These are phyloP conservation scores for Leishmania lainsoni DNA, from an alignment of 208 protist species.

Conservation along the genomic window DNA sequence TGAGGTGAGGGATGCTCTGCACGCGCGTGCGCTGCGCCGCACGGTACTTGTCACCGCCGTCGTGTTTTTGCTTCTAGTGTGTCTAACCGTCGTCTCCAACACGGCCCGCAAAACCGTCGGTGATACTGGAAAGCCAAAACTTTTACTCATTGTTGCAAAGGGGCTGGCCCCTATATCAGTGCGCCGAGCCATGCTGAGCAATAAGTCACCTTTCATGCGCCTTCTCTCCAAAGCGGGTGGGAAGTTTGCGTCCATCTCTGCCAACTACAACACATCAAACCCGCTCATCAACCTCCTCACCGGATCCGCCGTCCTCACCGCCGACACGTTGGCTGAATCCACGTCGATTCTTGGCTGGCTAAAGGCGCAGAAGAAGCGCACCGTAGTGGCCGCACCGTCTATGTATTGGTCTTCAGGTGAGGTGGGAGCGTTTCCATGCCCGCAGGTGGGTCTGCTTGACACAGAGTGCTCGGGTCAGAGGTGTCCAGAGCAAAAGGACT, in stretches of 20 bases:
- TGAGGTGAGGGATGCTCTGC: slow-evolving; percentile 72
- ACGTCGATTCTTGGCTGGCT: slow-evolving; percentile 54
- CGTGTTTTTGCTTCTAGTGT: slow-evolving; percentile 68
- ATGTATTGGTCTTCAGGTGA: slow-evolving; percentile 47
- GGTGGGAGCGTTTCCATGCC: slow-evolving; percentile 19
- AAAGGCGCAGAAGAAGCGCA: slow-evolving; percentile 35
- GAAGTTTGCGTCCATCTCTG: slow-evolving; percentile 29
- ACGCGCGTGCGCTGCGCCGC: slow-evolving; percentile 60
- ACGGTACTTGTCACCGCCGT: slow-evolving; percentile 61
- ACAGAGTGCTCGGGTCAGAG: slow-evolving; percentile 48
- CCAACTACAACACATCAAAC: slow-evolving; percentile 9
- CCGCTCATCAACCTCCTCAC: slow-evolving; percentile 64
- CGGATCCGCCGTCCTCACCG: slow-evolving; percentile 25
- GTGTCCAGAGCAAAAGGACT: slow-evolving; percentile 30
- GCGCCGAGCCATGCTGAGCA: slow-evolving; percentile 46
- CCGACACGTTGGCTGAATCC: slow-evolving; percentile 31
- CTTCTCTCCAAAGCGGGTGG: slow-evolving; percentile 47
- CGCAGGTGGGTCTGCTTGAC: slow-evolving; percentile 57
- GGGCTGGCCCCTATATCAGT: slow-evolving; percentile 39
- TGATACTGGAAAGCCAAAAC: slow-evolving; percentile 32
- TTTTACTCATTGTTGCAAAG: slow-evolving; percentile 57
- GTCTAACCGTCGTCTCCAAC: slow-evolving; percentile 67
- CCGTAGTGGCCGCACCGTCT: slow-evolving; percentile 53
- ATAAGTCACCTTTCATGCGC: slow-evolving; percentile 69
- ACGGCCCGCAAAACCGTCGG: slow-evolving; percentile 33